These are phyloP conservation scores for Nematocida displodere DNA, from an alignment of 371 early-diverging fungal species.

Conservation along the genomic window DNA sequence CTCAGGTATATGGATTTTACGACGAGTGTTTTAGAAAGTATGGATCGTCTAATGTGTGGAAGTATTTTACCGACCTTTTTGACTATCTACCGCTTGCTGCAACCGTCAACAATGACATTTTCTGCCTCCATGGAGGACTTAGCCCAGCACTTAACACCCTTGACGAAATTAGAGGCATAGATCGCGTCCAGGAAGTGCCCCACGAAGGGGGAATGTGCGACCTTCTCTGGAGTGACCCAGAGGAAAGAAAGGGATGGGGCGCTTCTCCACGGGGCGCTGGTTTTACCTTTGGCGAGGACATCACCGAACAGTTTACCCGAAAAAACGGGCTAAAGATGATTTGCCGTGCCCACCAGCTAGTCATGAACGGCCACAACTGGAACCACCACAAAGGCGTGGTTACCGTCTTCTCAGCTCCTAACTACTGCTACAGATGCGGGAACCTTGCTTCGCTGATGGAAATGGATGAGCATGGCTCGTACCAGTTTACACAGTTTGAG, in stretches of 20 bases:
- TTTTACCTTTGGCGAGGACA: constrained; percentile 52
- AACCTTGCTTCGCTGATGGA: constrained; percentile 51
- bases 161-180: constrained; percentile 72
- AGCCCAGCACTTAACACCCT: constrained; percentile 66
- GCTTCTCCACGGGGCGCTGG: constrained; percentile 53
- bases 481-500: constrained; percentile 52
- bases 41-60: constrained; percentile 53
- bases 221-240: constrained; percentile 96
- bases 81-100: constrained; percentile 76
- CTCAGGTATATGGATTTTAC: constrained; percentile 90
- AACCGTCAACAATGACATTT: constrained; percentile 77
- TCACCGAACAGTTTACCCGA: constrained; percentile 48
- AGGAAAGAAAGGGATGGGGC: constrained; percentile 68
- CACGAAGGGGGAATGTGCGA: constrained; percentile 97
- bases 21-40: constrained; percentile 91
- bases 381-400: constrained; percentile 53
- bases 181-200: constrained; percentile 92
- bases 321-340: constrained; percentile 52
- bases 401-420: constrained; percentile 54
- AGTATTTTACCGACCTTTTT: constrained; percentile 52
- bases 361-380: constrained; percentile 54
- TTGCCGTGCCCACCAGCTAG: constrained; percentile 46
- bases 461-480: constrained; percentile 49
- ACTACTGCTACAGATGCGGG: constrained; percentile 52
- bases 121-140: constrained; percentile 93